A percentile compares a stretch with the other conserved stretches of the same genome.
Conservation (phyloP, 371 early-diverging fungal genomes). For the Mortierella sp. region DNA sequence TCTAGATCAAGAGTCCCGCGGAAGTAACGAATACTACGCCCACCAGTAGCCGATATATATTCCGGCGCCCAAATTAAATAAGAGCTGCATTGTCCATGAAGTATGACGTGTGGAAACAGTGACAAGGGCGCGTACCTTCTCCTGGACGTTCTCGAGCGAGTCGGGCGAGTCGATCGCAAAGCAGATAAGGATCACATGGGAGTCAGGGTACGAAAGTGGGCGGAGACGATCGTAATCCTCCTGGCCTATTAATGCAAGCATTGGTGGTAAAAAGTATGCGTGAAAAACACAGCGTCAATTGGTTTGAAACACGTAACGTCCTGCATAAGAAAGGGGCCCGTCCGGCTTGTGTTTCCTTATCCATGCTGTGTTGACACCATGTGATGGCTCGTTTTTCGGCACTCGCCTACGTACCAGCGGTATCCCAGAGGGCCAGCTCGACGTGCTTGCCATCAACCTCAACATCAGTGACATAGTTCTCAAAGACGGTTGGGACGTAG, state of each 20-base stretch:
- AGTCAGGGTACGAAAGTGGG: conserved; percentile 97
- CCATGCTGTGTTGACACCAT: not conserved
- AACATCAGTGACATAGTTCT: conserved; percentile 96
- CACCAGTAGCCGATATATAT: too few species aligned
- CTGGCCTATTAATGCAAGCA: conserved; percentile 70
- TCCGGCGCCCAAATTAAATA: not conserved
- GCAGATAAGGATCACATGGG: conserved; percentile 97
- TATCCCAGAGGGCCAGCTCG: conserved; percentile 98
- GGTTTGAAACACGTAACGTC: not conserved
- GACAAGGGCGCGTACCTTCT: conserved; percentile 67
- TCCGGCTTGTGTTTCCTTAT: not conserved
- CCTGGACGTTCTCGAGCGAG: conserved; percentile 94
- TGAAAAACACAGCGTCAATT: not conserved
- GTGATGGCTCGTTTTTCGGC: not conserved
- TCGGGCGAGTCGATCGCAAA: conserved; percentile 95
- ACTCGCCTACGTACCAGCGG: conserved; percentile 81
- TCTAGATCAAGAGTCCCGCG: too few species aligned
- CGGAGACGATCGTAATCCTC: conserved; percentile 97
- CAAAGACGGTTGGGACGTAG: conserved; percentile 97
- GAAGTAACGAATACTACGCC: too few species aligned
- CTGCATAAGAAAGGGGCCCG: not conserved
- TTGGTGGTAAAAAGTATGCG: not conserved
- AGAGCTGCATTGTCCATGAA: not conserved
- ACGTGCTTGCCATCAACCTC: conserved; percentile 93
- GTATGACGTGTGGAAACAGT: not conserved